These are phyloP conservation scores for Boletus rufocinnamomeus DNA, from an alignment of 768 basidiomycete genomes.

Conservation along the genomic window DNA sequence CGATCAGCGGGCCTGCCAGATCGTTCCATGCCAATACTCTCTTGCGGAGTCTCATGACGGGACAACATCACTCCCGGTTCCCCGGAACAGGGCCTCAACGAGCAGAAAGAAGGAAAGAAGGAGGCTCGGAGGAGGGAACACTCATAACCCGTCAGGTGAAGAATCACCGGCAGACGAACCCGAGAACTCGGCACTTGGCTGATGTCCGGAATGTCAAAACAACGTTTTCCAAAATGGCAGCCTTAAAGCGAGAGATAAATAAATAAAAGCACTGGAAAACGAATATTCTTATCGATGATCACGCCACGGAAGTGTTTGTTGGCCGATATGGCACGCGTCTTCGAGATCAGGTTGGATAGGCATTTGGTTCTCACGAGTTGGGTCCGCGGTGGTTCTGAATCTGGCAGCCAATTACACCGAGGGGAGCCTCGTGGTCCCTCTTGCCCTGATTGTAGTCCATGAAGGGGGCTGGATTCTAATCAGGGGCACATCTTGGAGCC, in stretches of 20 bases:
- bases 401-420: constrained; percentile 8
- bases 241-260: neutral
- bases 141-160: constrained; percentile 3
- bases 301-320: neutral
- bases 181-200: neutral
- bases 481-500: constrained; percentile 9
- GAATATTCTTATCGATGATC: constrained; percentile 22
- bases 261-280: neutral
- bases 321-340: constrained; percentile 1
- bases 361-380: constrained; percentile 12
- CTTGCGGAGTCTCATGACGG: constrained; percentile 1
- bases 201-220: constrained; percentile 5
- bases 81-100: constrained; percentile 3
- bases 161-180: constrained; percentile 1
- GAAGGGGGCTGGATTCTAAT: neutral
- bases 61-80: neutral
- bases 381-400: constrained; percentile 6
- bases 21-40: neutral
- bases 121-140: neutral
- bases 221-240: neutral
- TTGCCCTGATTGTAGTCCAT: constrained; percentile 5
- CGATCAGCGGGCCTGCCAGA: neutral
- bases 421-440: constrained; percentile 21
- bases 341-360: constrained; percentile 30
- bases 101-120: neutral